Conservation (phyloP, 495 filamentous ascomycete species). For the Cryomyces antarcticus region DNA sequence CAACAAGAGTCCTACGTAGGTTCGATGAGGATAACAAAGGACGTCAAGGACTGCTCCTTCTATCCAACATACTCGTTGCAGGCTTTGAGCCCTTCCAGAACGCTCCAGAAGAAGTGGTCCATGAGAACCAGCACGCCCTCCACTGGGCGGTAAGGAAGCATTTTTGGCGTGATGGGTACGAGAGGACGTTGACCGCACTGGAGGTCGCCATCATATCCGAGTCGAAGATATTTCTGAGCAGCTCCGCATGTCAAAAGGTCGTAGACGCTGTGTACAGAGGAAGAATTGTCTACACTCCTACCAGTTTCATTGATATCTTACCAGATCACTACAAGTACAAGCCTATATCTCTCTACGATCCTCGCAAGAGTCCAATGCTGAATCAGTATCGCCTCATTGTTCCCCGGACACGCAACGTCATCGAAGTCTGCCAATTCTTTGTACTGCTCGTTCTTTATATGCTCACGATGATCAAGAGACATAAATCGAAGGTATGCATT, state of each 20-base stretch:
- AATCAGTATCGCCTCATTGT: conserved; percentile 62
- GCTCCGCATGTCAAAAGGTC: conserved; percentile 47
- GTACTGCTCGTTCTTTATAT: conserved; percentile 39
- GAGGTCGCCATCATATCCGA: conserved; percentile 54
- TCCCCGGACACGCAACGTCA: conserved; percentile 42
- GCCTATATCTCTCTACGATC: conserved; percentile 50
- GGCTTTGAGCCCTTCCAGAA: conserved; percentile 55
- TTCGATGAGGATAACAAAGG: conserved; percentile 48
- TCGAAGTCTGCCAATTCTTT: conserved; percentile 48
- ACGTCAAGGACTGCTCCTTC: conserved; percentile 36
- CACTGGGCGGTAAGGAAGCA: conserved; percentile 24
- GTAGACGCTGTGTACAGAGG: conserved; percentile 51
- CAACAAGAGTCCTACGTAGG: conserved; percentile 40
- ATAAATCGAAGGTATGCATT: conserved; percentile 13
- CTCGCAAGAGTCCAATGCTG: conserved; percentile 38
- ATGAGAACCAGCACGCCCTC: conserved; percentile 24
- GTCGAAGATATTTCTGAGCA: conserved; percentile 43
- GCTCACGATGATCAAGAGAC: conserved; percentile 39
- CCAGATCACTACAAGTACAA: conserved; percentile 56
- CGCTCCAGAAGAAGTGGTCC: conserved; percentile 34
- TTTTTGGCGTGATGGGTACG: conserved; percentile 22
- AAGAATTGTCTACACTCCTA: conserved; percentile 47
- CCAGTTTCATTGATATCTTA: conserved; percentile 46
- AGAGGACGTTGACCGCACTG: conserved; percentile 42
- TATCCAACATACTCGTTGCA: conserved; percentile 50